A percentile compares a stretch with the other conserved stretches of the same genome.
Conservation (phyloP, 441 rosid genomes). For the Brassica balearica region DNA sequence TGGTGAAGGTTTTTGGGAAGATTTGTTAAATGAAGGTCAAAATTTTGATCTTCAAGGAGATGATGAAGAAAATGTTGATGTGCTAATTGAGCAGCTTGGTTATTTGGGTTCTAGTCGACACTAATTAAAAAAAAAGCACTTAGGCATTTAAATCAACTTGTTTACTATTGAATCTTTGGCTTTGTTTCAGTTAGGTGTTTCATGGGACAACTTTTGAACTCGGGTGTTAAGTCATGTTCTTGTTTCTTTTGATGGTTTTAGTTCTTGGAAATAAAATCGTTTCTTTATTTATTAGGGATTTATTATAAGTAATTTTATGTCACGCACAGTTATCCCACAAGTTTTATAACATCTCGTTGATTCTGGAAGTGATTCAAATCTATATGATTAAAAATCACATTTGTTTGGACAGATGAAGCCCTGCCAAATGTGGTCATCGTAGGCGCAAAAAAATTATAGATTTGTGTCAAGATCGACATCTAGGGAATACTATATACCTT, state of each 20-base stretch:
- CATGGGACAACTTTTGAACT: neutral
- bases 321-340: neutral
- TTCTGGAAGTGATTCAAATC: too few relatives aligned
- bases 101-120: conserved; percentile 52
- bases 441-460: too few relatives aligned
- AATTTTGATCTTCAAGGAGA: conserved; percentile 44
- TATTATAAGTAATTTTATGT: neutral
- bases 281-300: neutral
- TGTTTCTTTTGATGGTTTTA: neutral
- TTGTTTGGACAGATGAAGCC: too few relatives aligned
- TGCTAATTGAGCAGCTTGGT: conserved; percentile 62
- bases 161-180: neutral
- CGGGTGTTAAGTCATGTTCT: neutral
- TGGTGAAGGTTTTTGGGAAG: conserved; percentile 68
- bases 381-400: too few relatives aligned
- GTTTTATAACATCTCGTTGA: too few relatives aligned
- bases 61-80: conserved; percentile 54
- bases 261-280: neutral
- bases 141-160: conserved; percentile 32
- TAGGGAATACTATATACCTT: too few relatives aligned
- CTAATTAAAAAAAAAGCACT: neutral
- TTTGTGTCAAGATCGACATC: too few relatives aligned
- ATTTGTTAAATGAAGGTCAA: conserved; percentile 57
- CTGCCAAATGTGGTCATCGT: too few relatives aligned
- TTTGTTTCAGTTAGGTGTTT: neutral